A percentile compares a stretch with the other conserved stretches of the same genome.
Conservation (phyloP, 2,329 filamentous ascomycete species). For the Penicillium sp. region DNA sequence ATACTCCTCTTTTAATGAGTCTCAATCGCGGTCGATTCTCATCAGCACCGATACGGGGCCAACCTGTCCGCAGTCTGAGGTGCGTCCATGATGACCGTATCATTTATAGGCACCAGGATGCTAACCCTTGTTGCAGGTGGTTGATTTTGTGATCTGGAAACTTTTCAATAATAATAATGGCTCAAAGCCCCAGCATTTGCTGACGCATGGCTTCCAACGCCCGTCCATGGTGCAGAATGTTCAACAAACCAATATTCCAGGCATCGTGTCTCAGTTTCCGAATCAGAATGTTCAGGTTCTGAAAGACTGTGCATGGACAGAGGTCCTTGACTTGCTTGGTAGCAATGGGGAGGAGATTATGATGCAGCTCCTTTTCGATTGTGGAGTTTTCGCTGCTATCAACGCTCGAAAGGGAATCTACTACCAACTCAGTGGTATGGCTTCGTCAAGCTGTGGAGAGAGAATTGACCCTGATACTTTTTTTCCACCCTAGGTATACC, state of each 20-base stretch:
- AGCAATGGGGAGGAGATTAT: conserved; percentile 72
- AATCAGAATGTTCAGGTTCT: conserved; percentile 70
- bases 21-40: conserved; percentile 44
- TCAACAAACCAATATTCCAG: conserved; percentile 56
- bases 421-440: conserved; percentile 73
- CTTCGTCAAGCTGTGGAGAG: background rate
- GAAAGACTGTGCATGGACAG: conserved; percentile 70
- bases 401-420: conserved; percentile 62
- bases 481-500: conserved; percentile 29
- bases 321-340: conserved; percentile 71
- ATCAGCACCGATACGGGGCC: conserved; percentile 38
- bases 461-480: background rate
- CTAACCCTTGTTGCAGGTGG: conserved; percentile 52
- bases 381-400: conserved; percentile 69
- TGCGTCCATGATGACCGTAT: conserved; percentile 35
- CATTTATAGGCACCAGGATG: conserved; percentile 5
- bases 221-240: conserved; percentile 32
- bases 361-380: conserved; percentile 71
- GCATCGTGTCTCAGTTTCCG: conserved; percentile 60
- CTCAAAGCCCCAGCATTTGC: conserved; percentile 64
- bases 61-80: conserved; percentile 62
- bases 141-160: conserved; percentile 74
- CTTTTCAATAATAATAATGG: conserved; percentile 62
- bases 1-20: conserved; percentile 63
- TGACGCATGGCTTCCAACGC: conserved; percentile 77